Base-by-base conservation (phyloP, 768 basidiomycete genomes). In the Amanita pallidorosea region DNA sequence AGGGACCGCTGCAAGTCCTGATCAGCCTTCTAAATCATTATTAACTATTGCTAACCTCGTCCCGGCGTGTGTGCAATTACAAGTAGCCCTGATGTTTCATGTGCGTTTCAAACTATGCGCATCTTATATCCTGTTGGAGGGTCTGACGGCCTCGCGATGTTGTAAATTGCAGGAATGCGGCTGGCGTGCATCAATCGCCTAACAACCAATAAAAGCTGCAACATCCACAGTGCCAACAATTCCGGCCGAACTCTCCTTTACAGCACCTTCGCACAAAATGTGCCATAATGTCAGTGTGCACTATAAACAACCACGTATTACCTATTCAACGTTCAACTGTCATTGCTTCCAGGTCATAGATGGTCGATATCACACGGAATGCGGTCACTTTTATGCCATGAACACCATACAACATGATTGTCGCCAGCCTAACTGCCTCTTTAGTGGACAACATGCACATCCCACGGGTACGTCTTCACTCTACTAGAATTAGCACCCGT, bases 321-420 rank as follows among this genome's bases (percentile, higher is more conserved):
- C 44, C 45, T 43, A 45, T 56, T 27, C 34, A 25, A 20, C n/a
- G n/a, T n/a, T n/a, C n/a, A n/a, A n/a, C n/a, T n/a, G n/a, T 23
- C 25, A 4, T 7, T 35, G 46, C 42, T 7, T 53, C 33, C 57
- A 88, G 85, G 73, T 88, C 55, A 80, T 86, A 53, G 86, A 88
- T 61, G 86, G 86, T 50, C 79, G 84, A 56, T 85, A 72, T 64
- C 77, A 86, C 67, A 77, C 79, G 13, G 63, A 65, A 48, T 88
- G 86, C 64, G 75, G 77, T 7, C 85, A 88, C 63, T 88, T 88
- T 63, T 67, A 79, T 53, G 75, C 78, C 48, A 83, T 88, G 78
- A 76, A 81, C 40, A 85, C 85, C 17, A 75, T 71, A 50, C 64
- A 74, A 44, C 77, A 84, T 58, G 86, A 88, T 60, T 88, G 86